Conservation (phyloP, 2,329 filamentous ascomycete species). For the Lecanicillium sp. region DNA sequence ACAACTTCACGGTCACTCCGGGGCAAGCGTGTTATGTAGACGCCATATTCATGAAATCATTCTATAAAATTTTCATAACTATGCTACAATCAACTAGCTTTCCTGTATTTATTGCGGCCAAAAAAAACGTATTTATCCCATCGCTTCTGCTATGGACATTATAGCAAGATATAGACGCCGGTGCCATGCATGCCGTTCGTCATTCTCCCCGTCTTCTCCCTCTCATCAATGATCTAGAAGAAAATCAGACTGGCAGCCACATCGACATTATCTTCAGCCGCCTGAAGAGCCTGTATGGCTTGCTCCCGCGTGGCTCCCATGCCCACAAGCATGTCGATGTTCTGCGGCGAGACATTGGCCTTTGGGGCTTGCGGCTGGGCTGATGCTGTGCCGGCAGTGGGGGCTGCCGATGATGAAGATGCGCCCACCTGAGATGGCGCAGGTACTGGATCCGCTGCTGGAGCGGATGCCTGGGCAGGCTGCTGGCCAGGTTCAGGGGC, state of each 20-base stretch:
- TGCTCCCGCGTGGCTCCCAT: constrained; percentile 71
- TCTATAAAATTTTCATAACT: neutral
- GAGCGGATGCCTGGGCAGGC: constrained; percentile 15
- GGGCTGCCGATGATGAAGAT: constrained; percentile 8
- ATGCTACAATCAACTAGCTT: neutral
- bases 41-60: too few species aligned
- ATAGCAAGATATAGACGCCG: neutral
- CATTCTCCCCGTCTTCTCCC: neutral
- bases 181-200: neutral
- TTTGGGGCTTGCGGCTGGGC: constrained; percentile 17
- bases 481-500: constrained; percentile 20
- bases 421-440: constrained; percentile 4
- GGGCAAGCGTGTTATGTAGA: too few species aligned
- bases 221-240: constrained; percentile 16
- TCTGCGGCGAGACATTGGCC: constrained; percentile 47
- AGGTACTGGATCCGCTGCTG: constrained; percentile 16
- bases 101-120: too few species aligned
- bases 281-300: constrained; percentile 73
- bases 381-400: constrained; percentile 14
- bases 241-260: constrained; percentile 78
- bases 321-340: constrained; percentile 67
- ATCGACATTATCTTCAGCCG: constrained; percentile 79
- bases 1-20: too few species aligned
- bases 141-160: too few species aligned
- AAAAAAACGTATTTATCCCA: too few species aligned